These are phyloP conservation scores for Myxozyma udenii DNA, from an alignment of 805 yeast genomes.

Conservation along the genomic window DNA sequence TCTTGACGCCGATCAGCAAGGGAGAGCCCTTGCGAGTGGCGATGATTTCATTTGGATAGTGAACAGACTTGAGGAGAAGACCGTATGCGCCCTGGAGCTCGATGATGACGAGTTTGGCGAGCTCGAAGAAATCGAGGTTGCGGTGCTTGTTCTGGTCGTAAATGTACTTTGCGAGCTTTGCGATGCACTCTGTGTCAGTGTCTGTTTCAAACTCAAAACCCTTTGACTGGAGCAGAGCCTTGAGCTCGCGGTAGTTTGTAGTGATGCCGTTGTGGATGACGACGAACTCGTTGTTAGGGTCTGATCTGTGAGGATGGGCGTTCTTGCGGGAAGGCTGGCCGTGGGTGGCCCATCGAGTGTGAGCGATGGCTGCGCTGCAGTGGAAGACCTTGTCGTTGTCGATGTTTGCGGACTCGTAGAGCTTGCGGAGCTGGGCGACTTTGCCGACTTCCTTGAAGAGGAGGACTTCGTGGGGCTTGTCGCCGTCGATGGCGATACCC, in stretches of 20 bases:
- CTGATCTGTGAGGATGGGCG: conserved; percentile 97
- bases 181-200: conserved; percentile 97
- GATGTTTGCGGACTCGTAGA: conserved; percentile 47
- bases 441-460: conserved; percentile 88
- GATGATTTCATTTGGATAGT: conserved; percentile 91
- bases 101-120: conserved; percentile 85
- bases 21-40: conserved; percentile 99
- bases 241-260: conserved; percentile 89
- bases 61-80: conserved; percentile 82
- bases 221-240: conserved; percentile 71
- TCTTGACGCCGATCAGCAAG: conserved; percentile 91
- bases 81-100: conserved; percentile 99
- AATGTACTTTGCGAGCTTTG: conserved; percentile 86
- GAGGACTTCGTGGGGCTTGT: conserved; percentile 63
- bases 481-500: conserved; percentile 94
- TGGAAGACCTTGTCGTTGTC: conserved; percentile 64
- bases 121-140: conserved; percentile 81
- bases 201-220: conserved; percentile 85
- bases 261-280: conserved; percentile 98
- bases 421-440: conserved; percentile 74
- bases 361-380: conserved; percentile 94
- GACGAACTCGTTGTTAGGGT: conserved; percentile 73
- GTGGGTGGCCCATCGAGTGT: conserved; percentile 99
- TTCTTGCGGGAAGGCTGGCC: conserved; percentile 83
- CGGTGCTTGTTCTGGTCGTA: conserved; percentile 75